A percentile compares a stretch with the other conserved stretches of the same genome.
Conservation (phyloP, 495 filamentous ascomycete species). For the Neurospora sp. region DNA sequence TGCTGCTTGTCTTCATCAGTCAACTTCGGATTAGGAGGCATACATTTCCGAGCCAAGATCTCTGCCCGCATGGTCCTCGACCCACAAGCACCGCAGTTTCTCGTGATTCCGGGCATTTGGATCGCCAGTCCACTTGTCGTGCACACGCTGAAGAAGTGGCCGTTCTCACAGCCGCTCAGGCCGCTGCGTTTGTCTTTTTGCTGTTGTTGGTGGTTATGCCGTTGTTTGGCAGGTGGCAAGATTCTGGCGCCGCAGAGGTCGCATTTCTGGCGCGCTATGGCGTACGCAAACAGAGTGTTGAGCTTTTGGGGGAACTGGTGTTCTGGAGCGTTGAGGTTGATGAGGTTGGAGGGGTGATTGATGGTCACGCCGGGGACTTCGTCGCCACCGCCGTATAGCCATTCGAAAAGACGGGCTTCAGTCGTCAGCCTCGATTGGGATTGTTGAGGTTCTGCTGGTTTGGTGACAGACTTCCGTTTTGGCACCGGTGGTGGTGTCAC, state of each 20-base stretch:
- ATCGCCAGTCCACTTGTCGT: constrained; percentile 34
- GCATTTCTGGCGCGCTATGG: constrained; percentile 22
- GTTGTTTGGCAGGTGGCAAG: not conserved
- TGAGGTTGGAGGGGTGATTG: constrained; percentile 1
- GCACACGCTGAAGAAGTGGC: constrained; percentile 28
- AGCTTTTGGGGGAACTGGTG: constrained; percentile 8
- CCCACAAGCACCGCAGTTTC: constrained; percentile 34
- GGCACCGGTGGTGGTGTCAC: not conserved
- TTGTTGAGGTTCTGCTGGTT: not conserved
- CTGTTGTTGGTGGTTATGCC: not conserved
- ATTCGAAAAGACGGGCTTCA: constrained; percentile 34
- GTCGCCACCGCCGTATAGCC: constrained; percentile 37
- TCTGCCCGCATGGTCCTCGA: constrained; percentile 28
- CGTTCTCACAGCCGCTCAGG: constrained; percentile 19
- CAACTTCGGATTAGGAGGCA: not conserved
- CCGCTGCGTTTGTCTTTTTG: constrained; percentile 3
- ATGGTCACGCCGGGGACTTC: constrained; percentile 25
- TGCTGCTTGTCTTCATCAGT: not conserved
- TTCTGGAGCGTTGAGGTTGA: not conserved
- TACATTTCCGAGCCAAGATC: constrained; percentile 9
- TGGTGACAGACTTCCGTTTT: not conserved
- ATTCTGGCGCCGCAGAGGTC: constrained; percentile 26
- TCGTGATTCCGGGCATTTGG: constrained; percentile 31
- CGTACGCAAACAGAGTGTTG: constrained; percentile 18
- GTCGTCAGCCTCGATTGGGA: constrained; percentile 20